Evolutionary conservation across 2,329 filamentous ascomycete genomes (phyloP), one percentile per base, ranked within the genome.

Genomic region (Didymosphaeria variabile): DNA sequence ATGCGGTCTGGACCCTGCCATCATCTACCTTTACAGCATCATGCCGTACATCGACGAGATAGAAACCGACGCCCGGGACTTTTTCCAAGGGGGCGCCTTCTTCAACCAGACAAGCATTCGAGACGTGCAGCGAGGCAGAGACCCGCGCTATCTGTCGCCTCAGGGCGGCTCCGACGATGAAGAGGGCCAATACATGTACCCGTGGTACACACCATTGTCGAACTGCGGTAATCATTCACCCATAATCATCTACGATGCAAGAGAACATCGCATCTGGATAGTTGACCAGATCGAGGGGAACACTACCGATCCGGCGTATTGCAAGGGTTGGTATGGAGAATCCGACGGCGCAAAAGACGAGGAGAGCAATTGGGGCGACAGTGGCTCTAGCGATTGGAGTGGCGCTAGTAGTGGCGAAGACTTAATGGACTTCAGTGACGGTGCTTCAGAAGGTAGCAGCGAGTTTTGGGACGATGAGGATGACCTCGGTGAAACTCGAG

Each of bases 121-220:
- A 1, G 57, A 70, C 21, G 61, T 72, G 21, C 29, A 49, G 12
- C 26, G 53, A 19, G 61, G 56, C 40, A 61, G 65, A 9, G 62
- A 68, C 42, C 66, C 68, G 3, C 60, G 70, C 15, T 29, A 62
- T 36, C 17, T 34, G 1, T 34, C 17, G 40, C 32, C 44, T 2
- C 60, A 52, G 1, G 53, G 51, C 5, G 59, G 57, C 19, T 68
- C 52, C 36, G 58, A 55, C 9, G 51, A 54, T 19, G 62, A 69
- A n/a, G 51, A 67, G 13, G 64, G 68, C 6, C 63, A 66, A 53
- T 72, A 70, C 13, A 68, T 77, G 60, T 67, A 65, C 5, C 68
- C 73, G 3, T 77, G 72, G 69, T 67, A 73, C 61, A 77, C 73
- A 54, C 63, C 71, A 6, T 57, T 75, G 13, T 72, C 68, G 1